phyloP scores from a whole-genome alignment of 768 basidiomycete species.

The Leccinellum albellum region DNA sequence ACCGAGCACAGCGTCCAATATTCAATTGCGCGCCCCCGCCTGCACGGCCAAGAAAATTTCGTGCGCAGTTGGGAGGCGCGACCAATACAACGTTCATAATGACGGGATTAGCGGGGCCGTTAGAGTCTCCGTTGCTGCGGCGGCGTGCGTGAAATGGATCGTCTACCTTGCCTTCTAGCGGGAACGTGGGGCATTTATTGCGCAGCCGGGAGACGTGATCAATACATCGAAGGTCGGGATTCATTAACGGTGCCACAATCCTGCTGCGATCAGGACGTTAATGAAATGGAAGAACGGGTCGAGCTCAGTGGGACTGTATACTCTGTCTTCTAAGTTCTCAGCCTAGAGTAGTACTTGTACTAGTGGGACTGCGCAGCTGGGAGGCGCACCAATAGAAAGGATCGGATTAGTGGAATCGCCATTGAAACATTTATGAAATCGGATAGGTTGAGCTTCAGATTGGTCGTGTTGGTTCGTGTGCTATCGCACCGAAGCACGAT shows the following conservation, averaged over 20 bases:
- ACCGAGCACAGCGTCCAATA: constrained; percentile 10
- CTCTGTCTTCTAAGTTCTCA: neutral
- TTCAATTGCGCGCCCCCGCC: neutral
- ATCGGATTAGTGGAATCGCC: neutral
- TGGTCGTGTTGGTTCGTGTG: neutral
- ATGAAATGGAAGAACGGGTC: neutral
- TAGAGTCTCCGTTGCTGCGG: neutral
- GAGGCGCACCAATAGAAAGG: neutral
- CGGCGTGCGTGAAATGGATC: neutral
- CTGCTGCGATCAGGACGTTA: neutral
- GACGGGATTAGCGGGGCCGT: neutral
- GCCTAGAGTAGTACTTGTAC: neutral
- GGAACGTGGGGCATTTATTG: neutral
- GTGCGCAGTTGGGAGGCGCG: constrained; percentile 11
- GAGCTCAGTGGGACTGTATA: neutral
- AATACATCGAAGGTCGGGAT: too few relatives aligned
- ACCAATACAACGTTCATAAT: neutral
- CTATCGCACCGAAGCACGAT: neutral
- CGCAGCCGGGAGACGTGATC: neutral
- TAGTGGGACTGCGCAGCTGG: neutral
- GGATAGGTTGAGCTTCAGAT: neutral
- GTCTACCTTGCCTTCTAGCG: neutral
- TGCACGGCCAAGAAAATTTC: neutral
- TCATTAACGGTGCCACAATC: neutral
- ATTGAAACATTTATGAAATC: neutral